These are phyloP conservation scores for Knufia petricola DNA, from an alignment of 2,329 filamentous ascomycete genomes.

Conservation along the genomic window DNA sequence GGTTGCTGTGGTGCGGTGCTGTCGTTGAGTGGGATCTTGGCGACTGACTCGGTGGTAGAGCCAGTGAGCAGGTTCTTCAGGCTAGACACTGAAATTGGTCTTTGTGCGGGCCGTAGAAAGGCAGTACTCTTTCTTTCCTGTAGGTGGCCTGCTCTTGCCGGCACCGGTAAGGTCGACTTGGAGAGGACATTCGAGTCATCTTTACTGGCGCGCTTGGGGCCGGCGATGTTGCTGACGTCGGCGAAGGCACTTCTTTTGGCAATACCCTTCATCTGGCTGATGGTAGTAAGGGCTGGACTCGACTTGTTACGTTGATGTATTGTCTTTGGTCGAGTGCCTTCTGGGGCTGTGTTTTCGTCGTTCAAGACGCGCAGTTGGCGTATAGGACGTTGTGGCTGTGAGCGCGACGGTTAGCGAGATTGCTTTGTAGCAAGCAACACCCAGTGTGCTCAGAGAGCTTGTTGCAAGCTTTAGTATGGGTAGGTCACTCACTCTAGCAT, in stretches of 20 bases:
- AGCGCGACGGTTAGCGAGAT: slow-evolving; percentile 17
- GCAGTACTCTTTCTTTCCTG: slow-evolving; percentile 37
- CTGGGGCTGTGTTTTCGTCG: slow-evolving; percentile 60
- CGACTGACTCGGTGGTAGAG: slow-evolving; percentile 10
- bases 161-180: slow-evolving; percentile 34
- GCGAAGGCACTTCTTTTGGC: slow-evolving; percentile 71
- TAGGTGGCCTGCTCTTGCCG: slow-evolving; percentile 26
- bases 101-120: slow-evolving; percentile 52
- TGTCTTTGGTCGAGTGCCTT: slow-evolving; percentile 42
- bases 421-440: neutral
- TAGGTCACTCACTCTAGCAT: slow-evolving; percentile 20
- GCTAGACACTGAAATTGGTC: slow-evolving; percentile 38
- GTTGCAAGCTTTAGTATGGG: neutral
- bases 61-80: slow-evolving; percentile 32
- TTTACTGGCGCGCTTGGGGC: slow-evolving; percentile 33
- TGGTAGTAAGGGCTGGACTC: slow-evolving; percentile 49
- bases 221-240: slow-evolving; percentile 65
- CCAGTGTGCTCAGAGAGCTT: neutral
- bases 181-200: slow-evolving; percentile 47
- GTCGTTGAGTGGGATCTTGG: slow-evolving; percentile 22
- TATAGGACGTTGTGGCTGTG: slow-evolving; percentile 59
- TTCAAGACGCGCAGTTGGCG: slow-evolving; percentile 50
- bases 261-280: slow-evolving; percentile 51
- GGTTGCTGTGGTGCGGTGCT: slow-evolving; percentile 14
- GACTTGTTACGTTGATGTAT: slow-evolving; percentile 80